Conservation (phyloP, 2,329 filamentous ascomycete genomes). For the Neonectria faginata region DNA sequence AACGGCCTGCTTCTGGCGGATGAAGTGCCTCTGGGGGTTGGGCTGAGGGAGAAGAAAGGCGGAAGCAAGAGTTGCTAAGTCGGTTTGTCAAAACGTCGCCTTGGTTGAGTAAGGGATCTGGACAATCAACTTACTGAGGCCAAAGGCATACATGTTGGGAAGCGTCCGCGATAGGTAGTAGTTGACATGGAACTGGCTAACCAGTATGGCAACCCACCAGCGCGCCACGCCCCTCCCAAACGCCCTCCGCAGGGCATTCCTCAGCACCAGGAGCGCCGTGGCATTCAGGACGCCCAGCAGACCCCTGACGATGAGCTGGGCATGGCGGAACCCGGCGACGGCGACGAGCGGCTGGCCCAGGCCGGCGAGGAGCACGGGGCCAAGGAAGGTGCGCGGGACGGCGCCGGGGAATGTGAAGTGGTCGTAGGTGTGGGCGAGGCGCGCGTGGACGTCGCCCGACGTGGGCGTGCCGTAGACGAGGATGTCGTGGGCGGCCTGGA, state of each 20-base stretch:
- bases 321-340: conserved; percentile 66
- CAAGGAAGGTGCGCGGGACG: conserved; percentile 91
- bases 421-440: conserved; percentile 78
- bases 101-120: not conserved
- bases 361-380: conserved; percentile 80
- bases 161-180: conserved; percentile 93
- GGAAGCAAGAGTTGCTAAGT: conserved; percentile 73
- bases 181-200: conserved; percentile 89
- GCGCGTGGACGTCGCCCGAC: conserved; percentile 59
- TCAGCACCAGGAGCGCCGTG: conserved; percentile 73
- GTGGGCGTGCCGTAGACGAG: conserved; percentile 81
- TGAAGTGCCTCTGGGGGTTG: conserved; percentile 43
- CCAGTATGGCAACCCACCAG: conserved; percentile 85
- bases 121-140: conserved; percentile 71
- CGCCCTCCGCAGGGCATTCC: conserved; percentile 69
- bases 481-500: conserved; percentile 94
- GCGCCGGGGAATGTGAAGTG: conserved; percentile 91
- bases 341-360: conserved; percentile 75
- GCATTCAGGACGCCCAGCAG: conserved; percentile 84
- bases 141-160: conserved; percentile 97
- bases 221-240: conserved; percentile 76
- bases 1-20: conserved; percentile 72
- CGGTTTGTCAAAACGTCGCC: not conserved
- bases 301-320: conserved; percentile 75
- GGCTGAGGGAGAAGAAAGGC: conserved; percentile 57